Percentiles rank a stretch among this genome's conserved stretches.
phyloP scores from a whole-genome alignment of 2,329 filamentous ascomycete genomes.

The Fonsecaea pedrosoi region DNA sequence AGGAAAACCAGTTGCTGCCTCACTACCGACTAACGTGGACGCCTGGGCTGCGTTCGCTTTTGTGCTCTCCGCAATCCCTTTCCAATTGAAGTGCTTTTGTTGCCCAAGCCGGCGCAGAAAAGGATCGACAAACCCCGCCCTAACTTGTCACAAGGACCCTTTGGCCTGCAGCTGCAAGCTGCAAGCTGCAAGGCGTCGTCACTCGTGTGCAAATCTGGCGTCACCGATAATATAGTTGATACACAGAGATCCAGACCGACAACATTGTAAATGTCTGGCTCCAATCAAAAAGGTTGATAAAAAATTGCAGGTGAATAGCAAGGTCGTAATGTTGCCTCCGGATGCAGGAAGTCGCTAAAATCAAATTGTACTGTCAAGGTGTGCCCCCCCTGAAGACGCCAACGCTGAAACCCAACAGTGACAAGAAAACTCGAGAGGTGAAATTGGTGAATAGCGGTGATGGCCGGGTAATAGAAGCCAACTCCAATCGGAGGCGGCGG shows the following conservation, averaged over 20 bases:
- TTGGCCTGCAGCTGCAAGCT: constrained; percentile 3
- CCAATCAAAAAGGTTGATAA: neutral
- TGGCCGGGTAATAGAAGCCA: constrained; percentile 14
- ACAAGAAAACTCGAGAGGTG: constrained; percentile 11
- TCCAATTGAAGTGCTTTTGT: constrained; percentile 12
- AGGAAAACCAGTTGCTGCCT: constrained; percentile 21
- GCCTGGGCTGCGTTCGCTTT: constrained; percentile 10
- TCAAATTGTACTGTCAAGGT: constrained; percentile 5
- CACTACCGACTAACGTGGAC: constrained; percentile 8
- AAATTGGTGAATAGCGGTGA: constrained; percentile 21
- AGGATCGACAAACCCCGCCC: constrained; percentile 19
- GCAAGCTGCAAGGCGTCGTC: constrained; percentile 17
- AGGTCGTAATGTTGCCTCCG: constrained; percentile 14
- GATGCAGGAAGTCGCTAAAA: constrained; percentile 9
- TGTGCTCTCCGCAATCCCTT: neutral
- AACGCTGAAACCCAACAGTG: constrained; percentile 32
- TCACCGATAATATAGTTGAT: constrained; percentile 13
- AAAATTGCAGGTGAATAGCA: neutral
- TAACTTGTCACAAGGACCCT: constrained; percentile 11
- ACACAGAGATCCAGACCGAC: constrained; percentile 6
- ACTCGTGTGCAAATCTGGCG: constrained; percentile 7
- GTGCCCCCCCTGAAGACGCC: constrained; percentile 23
- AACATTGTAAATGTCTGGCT: neutral
- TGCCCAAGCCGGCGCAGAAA: constrained; percentile 7
- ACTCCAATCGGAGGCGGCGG: constrained; percentile 21